A percentile compares a stretch with the other conserved stretches of the same genome.
phyloP scores from a whole-genome alignment of 305 asterid genomes.

The Coffea humblotiana region DNA sequence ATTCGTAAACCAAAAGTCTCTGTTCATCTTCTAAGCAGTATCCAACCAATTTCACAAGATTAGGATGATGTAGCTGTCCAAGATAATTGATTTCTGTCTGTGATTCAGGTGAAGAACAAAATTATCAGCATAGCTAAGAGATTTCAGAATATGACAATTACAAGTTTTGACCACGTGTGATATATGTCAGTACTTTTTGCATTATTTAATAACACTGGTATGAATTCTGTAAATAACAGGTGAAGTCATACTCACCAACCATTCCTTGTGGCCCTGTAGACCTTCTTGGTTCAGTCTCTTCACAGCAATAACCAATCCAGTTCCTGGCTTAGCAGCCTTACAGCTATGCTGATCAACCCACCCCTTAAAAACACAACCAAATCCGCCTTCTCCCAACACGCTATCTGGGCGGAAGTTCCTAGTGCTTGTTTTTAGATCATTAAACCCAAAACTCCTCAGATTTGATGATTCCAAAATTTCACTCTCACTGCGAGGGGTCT shows the following conservation, averaged over 20 bases:
- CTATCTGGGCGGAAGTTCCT: conserved; percentile 89
- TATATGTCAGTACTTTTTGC: neutral
- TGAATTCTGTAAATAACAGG: neutral
- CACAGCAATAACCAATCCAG: conserved; percentile 76
- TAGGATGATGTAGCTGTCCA: conserved; percentile 81
- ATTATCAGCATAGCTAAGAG: neutral
- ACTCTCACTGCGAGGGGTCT: conserved; percentile 61
- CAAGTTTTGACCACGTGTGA: neutral
- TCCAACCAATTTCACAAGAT: conserved; percentile 75
- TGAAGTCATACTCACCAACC: conserved; percentile 60
- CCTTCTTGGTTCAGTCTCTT: conserved; percentile 84
- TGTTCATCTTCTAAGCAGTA: conserved; percentile 90
- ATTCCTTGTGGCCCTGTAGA: conserved; percentile 84
- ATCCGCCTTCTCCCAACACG: conserved; percentile 87
- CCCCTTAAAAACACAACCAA: conserved; percentile 83
- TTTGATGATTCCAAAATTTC: conserved; percentile 54
- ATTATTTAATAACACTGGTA: no score
- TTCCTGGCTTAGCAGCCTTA: conserved; percentile 76
- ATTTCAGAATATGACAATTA: neutral
- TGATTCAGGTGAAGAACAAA: conserved; percentile 7
- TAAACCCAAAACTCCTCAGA: conserved; percentile 56
- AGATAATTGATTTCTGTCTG: conserved; percentile 80
- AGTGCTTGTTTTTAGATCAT: conserved; percentile 64
- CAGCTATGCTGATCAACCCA: conserved; percentile 72
- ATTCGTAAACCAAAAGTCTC: conserved; percentile 76